phyloP scores from a whole-genome alignment of 495 filamentous ascomycete species.

The Penicillium cosmopolitanum region DNA sequence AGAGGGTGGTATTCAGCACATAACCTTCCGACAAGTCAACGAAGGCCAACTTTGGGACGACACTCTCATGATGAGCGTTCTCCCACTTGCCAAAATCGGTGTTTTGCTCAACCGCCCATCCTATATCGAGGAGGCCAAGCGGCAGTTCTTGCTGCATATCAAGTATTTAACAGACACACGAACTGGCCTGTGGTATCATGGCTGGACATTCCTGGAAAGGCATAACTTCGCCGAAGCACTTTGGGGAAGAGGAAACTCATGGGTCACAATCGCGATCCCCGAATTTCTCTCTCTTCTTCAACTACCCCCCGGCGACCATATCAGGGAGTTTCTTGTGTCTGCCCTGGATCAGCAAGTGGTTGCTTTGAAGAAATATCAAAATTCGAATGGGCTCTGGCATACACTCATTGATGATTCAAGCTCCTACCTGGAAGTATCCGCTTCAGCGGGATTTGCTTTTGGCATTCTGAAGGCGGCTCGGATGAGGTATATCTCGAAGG shows the following conservation, averaged over 20 bases:
- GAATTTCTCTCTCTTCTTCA: conserved; percentile 64
- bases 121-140: conserved; percentile 65
- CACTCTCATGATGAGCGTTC: conserved; percentile 68
- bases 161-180: conserved; percentile 63
- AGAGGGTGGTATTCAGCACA: conserved; percentile 13
- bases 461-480: conserved; percentile 51
- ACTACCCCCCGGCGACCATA: conserved; percentile 48
- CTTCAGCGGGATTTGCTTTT: conserved; percentile 62
- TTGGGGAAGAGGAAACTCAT: conserved; percentile 62
- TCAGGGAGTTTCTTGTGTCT: conserved; percentile 52
- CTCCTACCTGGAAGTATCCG: conserved; percentile 64
- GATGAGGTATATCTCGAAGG: conserved; percentile 56
- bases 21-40: conserved; percentile 10
- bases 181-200: conserved; percentile 63
- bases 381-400: conserved; percentile 55
- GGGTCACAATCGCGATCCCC: conserved; percentile 66
- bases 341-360: conserved; percentile 57
- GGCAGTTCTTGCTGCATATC: conserved; percentile 65
- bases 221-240: conserved; percentile 64
- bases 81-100: conserved; percentile 69
- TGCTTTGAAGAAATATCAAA: conserved; percentile 54
- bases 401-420: conserved; percentile 60
- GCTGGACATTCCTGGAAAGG: conserved; percentile 16
- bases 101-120: conserved; percentile 57
- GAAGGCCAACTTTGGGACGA: conserved; percentile 17